These are phyloP conservation scores for Pholiota molesta DNA, from an alignment of 768 basidiomycete species.

Conservation along the genomic window DNA sequence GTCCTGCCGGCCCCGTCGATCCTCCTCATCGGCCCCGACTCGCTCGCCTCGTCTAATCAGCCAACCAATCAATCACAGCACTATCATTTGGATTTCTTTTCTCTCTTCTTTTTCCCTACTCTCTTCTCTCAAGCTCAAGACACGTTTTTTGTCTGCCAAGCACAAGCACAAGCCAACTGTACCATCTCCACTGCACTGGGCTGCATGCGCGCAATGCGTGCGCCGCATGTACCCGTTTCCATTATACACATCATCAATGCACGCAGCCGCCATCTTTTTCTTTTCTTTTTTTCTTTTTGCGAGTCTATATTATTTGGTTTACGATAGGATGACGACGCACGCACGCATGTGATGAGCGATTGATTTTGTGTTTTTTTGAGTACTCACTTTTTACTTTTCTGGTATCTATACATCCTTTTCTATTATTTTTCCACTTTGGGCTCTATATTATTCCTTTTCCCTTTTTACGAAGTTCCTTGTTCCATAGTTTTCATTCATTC, in stretches of 20 bases:
- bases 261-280: slow-evolving; percentile 4
- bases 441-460: slow-evolving; percentile 2
- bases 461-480: slow-evolving; percentile 2
- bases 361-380: slow-evolving; percentile 1
- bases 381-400: neutral
- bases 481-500: slow-evolving; percentile 2
- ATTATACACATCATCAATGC: neutral
- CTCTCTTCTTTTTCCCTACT: neutral
- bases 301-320: neutral
- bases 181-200: slow-evolving; percentile 8
- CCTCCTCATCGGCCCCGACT: neutral
- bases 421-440: neutral
- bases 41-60: neutral
- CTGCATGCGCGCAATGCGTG: neutral
- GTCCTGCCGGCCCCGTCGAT: neutral
- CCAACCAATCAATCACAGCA: slow-evolving; percentile 1
- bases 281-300: neutral
- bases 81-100: slow-evolving; percentile 11
- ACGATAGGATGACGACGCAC: slow-evolving; percentile 4
- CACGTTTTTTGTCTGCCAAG: slow-evolving; percentile 5
- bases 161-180: slow-evolving; percentile 11
- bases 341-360: slow-evolving; percentile 6
- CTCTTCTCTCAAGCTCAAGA: neutral
- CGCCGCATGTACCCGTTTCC: neutral
- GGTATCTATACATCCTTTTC: slow-evolving; percentile 4